Base-by-base conservation (phyloP, 164 flowering plant genomes). In the Annona cherimola region DNA sequence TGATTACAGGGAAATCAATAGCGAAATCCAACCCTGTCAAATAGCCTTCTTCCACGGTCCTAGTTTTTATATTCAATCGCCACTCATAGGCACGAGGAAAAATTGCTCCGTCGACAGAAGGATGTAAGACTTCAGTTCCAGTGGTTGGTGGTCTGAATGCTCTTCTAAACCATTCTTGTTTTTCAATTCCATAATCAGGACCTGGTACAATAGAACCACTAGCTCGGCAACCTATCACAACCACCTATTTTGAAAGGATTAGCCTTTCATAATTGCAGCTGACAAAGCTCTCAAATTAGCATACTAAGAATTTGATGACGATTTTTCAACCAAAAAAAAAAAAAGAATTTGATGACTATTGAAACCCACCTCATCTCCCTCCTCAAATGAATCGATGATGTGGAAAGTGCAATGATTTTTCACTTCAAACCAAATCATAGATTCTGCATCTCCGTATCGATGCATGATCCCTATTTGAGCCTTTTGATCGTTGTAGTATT, bases 1-100 rank as follows among this genome's bases (percentile, higher is more conserved):
- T 77, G 20, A 77, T 77, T n/a, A 42, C 41, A 8, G 79, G 76
- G 43, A 77, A 73, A 40, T 77, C 75, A 75, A 76, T 62, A 5
- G 66, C 39, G 40, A 44, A 59, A 8, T 67, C 44, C 16, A 14
- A 26, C 46, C 77, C 77, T n/a, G 71, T 71, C 3, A 77, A 64
- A 67, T 71, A 66, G 42, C 8, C 44, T 68, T 77, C 77, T 11
- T 26, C 14, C 4, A 54, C 69, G 39, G 40, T 61, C 6, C 72
- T 65, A 20, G 71, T 74, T 39, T 61, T 35, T 45, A 71, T 67
- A 74, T 77, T 77, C 65, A 74, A 71, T 77, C 74, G 70, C 76
- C 79, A 77, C 45, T 77, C 79, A 45, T 77, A 73, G 2, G 67
- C 61, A 4, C 67, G 76, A 69, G 74, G 6, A 57, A 74, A 77